Evolutionary conservation across 352 stramenopile genomes (phyloP), one percentile per base, ranked within the genome.

Genomic region (Phytophthora tentaculata): DNA sequence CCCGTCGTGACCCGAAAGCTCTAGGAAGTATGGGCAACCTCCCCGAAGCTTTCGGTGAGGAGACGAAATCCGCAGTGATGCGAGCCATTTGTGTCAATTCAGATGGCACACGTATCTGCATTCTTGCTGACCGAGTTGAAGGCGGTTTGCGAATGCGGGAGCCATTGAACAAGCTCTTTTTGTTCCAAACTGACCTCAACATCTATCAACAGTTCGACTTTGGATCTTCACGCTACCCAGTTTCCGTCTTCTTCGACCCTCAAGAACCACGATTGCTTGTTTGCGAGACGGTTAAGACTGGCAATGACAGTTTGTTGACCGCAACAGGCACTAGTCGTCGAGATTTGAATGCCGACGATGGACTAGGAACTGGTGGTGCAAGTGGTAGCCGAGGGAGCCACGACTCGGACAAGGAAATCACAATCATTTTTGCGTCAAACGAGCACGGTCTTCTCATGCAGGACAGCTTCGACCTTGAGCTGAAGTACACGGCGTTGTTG

Each of bases 391-490:
- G 74, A 29, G 66, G 64, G 12, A 79, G 20, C 26, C 76, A 77
- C 10, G 49, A 83, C 7, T 83, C 83, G 0, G 87, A 94, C 52
- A 91, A 92, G 55, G 90, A 98, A 69, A 81, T 98, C 53, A 95
- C 83, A 3, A 91, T 96, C n/a, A 78, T 97, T 44, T 98, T 98
- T 69, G 93, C 90, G 7, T 97, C 93, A 20, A 90, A 94, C 50
- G 92, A 98, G 51, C 84, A 96, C 52, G 91, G 91, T 5, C 72
- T 98, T 17, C 78, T 98, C 8, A 94, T 98, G 83, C 94, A 98
- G 64, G 91, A 98, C 56, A 89, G 71, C 47, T 97, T 97, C 47
- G 84, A 96, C 23, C 68, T 97, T 9, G 86, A 96, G 19, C 47
- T 87, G 14, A 94, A 92, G 56, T 90, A 92, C 60, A 85, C 77